Conservation (phyloP, 2,329 filamentous ascomycete species). For the Phialophora chinensis region DNA sequence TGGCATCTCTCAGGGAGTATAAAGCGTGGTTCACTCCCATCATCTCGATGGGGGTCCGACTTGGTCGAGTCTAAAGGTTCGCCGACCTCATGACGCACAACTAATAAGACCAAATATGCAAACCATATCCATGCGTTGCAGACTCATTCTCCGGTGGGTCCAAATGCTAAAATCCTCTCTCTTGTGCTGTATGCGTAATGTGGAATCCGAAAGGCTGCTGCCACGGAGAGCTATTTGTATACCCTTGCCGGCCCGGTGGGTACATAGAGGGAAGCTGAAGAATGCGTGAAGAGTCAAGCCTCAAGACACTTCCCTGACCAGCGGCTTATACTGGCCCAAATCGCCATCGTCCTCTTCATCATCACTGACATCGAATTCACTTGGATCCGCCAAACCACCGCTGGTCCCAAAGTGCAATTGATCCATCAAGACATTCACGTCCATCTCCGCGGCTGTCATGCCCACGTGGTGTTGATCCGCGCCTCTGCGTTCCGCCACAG, state of each 20-base stretch:
- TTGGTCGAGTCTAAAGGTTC: not conserved
- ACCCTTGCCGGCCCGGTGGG: not conserved
- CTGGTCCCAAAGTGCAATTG: slow-evolving; percentile 12
- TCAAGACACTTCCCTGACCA: slow-evolving; percentile 1
- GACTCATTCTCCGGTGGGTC: not conserved
- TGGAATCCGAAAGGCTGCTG: not conserved
- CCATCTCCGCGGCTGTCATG: slow-evolving; percentile 26
- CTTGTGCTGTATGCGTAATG: not conserved
- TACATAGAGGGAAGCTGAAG: too few species aligned
- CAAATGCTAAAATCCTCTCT: not conserved
- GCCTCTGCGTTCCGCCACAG: not conserved
- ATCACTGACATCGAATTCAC: slow-evolving; percentile 24
- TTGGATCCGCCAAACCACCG: slow-evolving; percentile 16
- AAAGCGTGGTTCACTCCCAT: not conserved
- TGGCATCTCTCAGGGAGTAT: not conserved
- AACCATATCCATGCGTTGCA: not conserved
- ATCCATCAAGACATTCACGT: slow-evolving; percentile 26
- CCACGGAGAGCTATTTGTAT: not conserved
- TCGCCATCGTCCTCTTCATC: slow-evolving; percentile 21
- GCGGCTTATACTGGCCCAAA: slow-evolving; percentile 5
- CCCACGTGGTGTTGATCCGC: slow-evolving; percentile 12
- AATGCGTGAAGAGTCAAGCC: not conserved
- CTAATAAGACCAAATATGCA: not conserved
- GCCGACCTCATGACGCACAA: too few species aligned
- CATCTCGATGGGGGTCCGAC: not conserved